A percentile compares a stretch with the other conserved stretches of the same genome.
These are phyloP conservation scores for Phytophthora citricola DNA, from an alignment of 352 stramenopile genomes.

Conservation along the genomic window DNA sequence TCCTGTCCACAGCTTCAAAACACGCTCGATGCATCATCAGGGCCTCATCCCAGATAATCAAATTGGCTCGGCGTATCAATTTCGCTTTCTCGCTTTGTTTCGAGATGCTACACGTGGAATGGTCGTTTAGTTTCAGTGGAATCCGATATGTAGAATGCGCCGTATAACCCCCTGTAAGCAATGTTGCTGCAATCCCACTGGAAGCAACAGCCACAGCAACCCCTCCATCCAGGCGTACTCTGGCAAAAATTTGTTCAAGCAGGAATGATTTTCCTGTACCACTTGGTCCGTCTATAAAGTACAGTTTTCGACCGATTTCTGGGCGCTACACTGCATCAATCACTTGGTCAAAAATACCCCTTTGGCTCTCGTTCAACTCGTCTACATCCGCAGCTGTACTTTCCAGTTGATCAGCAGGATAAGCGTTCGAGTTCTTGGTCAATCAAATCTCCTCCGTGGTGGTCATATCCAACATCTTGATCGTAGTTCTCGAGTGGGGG, in stretches of 20 bases:
- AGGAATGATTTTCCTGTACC: slow-evolving; percentile 45
- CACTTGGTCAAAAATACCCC: background rate
- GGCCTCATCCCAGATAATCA: slow-evolving; percentile 20
- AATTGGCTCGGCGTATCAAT: slow-evolving; percentile 3
- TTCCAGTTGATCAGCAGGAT: background rate
- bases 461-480: background rate
- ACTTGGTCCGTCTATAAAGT: slow-evolving; percentile 37
- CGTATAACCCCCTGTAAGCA: slow-evolving; percentile 38
- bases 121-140: slow-evolving; percentile 17
- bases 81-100: slow-evolving; percentile 16
- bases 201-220: slow-evolving; percentile 25
- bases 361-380: background rate
- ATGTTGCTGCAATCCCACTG: slow-evolving; percentile 31
- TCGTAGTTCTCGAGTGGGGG: background rate
- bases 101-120: slow-evolving; percentile 23
- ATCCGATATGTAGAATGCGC: slow-evolving; percentile 45
- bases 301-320: background rate
- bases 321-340: background rate
- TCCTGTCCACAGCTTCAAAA: slow-evolving; percentile 39
- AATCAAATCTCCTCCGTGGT: background rate
- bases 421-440: background rate
- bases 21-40: no score
- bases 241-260: slow-evolving; percentile 26
- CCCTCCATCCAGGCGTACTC: slow-evolving; percentile 13
- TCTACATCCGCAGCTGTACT: background rate